These are phyloP conservation scores for Rhizoclosmatium hyalinum DNA, from an alignment of 371 early-diverging fungal species.

Conservation along the genomic window DNA sequence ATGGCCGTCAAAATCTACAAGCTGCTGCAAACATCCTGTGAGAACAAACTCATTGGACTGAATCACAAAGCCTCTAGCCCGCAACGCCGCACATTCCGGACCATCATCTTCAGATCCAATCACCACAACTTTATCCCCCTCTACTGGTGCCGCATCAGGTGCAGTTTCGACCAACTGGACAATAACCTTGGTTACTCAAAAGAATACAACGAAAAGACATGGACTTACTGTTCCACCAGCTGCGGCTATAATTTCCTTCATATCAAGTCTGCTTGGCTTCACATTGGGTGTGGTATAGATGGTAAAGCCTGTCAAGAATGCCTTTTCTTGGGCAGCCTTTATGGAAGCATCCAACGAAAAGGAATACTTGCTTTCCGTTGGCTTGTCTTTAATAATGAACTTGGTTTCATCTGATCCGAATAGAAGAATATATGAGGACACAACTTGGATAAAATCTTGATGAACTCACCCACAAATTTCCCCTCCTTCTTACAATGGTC, in stretches of 20 bases:
- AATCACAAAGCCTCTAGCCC: conserved; percentile 32
- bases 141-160: conserved; percentile 4
- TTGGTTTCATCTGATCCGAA: conserved; percentile 40
- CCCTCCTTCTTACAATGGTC: conserved; percentile 46
- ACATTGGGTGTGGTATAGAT: conserved; percentile 47
- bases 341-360: conserved; percentile 42
- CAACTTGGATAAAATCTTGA: not conserved
- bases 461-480: conserved; percentile 43
- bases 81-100: conserved; percentile 31
- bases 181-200: not conserved
- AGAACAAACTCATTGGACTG: conserved; percentile 46
- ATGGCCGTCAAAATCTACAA: conserved; percentile 33
- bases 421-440: not conserved
- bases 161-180: conserved; percentile 15
- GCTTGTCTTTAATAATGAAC: conserved; percentile 44
- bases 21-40: conserved; percentile 48
- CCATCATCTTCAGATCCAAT: conserved; percentile 40
- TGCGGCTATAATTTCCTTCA: conserved; percentile 47
- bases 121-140: conserved; percentile 25
- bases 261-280: conserved; percentile 41
- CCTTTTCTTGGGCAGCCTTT: conserved; percentile 16
- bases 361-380: conserved; percentile 40
- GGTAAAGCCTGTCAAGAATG: conserved; percentile 37
- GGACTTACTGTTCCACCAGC: conserved; percentile 39
- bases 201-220: conserved; percentile 24